These are phyloP conservation scores for Drechslera avenae DNA, from an alignment of 2,329 filamentous ascomycete genomes.

Conservation along the genomic window DNA sequence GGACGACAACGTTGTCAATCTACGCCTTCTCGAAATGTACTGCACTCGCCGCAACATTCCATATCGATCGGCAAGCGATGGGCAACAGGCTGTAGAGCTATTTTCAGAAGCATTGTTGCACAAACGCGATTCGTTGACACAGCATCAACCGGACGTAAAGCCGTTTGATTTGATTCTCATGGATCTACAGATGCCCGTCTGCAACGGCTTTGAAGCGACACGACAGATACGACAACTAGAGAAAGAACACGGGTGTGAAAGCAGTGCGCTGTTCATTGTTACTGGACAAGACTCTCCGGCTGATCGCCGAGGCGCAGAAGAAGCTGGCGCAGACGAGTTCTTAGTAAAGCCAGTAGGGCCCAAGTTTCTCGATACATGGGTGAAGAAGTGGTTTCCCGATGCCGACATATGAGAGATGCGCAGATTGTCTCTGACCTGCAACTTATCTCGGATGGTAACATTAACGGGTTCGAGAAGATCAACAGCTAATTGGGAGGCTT, in stretches of 20 bases:
- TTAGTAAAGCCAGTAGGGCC: conserved; percentile 42
- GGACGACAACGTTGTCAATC: conserved; percentile 54
- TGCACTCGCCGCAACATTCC: conserved; percentile 50
- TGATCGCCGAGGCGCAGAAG: conserved; percentile 31
- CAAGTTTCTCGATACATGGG: conserved; percentile 31
- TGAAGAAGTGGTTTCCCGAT: conserved; percentile 29
- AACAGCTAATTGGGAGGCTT: too few species aligned
- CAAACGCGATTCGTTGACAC: conserved; percentile 9
- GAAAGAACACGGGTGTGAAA: conserved; percentile 24
- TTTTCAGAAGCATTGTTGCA: conserved; percentile 26
- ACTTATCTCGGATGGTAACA: too few species aligned
- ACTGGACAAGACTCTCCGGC: conserved; percentile 40
- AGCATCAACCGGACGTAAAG: conserved; percentile 1
- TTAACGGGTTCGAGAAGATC: too few species aligned
- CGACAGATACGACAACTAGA: conserved; percentile 44
- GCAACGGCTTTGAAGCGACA: conserved; percentile 47
- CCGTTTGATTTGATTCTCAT: conserved; percentile 48
- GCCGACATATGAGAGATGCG: conserved; percentile 9
- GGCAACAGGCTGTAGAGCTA: conserved; percentile 48
- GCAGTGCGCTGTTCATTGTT: conserved; percentile 41
- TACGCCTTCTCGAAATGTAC: conserved; percentile 55
- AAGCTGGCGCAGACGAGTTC: conserved; percentile 41
- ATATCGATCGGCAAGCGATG: conserved; percentile 49
- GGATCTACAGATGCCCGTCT: conserved; percentile 51
- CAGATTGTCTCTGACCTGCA: too few species aligned